These are phyloP conservation scores for Priceomyces medius DNA, from an alignment of 805 yeast genomes.

Conservation along the genomic window DNA sequence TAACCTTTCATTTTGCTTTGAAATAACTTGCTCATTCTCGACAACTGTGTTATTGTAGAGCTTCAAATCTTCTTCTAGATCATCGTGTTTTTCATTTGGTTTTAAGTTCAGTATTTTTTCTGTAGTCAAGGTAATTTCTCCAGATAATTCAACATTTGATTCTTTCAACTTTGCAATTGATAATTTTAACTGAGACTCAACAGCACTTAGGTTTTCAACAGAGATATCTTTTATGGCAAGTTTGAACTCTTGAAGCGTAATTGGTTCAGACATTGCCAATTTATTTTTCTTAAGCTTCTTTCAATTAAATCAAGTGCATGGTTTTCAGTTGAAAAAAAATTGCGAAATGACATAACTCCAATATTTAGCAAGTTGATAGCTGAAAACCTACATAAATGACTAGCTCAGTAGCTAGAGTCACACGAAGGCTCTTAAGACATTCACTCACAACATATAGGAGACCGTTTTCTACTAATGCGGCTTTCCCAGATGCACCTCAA, in stretches of 20 bases:
- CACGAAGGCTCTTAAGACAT: neutral
- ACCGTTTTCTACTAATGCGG: neutral
- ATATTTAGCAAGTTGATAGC: too few species aligned
- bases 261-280: conserved; percentile 23
- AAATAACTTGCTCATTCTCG: conserved; percentile 57
- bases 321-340: too few species aligned
- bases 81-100: conserved; percentile 17
- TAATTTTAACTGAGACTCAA: conserved; percentile 23
- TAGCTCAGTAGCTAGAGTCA: neutral
- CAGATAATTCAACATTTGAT: conserved; percentile 49
- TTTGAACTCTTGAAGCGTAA: conserved; percentile 43
- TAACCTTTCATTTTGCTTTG: conserved; percentile 49
- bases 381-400: neutral
- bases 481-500: conserved; percentile 14
- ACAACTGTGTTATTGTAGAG: conserved; percentile 53
- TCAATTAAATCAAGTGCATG: neutral
- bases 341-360: too few species aligned
- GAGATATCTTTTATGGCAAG: conserved; percentile 54
- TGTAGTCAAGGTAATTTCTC: conserved; percentile 32
- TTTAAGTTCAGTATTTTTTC: conserved; percentile 13
- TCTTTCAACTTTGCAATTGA: conserved; percentile 49
- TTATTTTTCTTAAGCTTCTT: neutral
- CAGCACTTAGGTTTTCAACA: conserved; percentile 28
- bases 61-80: conserved; percentile 44
- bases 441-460: neutral